Evolutionary conservation across 2,329 filamentous ascomycete genomes (phyloP).

Genomic region (Cladorrhinum sp.): DNA sequence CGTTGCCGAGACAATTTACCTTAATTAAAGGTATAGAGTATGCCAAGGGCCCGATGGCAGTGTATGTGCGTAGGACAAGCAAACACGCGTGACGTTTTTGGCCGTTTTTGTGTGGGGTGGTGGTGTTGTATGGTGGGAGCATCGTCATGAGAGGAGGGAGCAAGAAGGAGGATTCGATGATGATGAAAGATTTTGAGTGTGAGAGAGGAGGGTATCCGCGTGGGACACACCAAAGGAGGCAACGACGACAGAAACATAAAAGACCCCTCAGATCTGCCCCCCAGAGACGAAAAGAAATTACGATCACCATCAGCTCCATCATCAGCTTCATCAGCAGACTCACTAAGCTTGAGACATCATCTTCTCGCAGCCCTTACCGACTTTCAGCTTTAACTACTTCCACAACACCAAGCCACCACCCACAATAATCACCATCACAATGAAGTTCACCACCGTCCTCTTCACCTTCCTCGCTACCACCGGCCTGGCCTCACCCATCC

Average conservation of each 20-base stretch:
- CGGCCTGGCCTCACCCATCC: constrained; percentile 21
- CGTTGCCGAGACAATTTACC: constrained; percentile 8
- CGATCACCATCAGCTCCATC: neutral
- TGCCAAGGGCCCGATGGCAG: constrained; percentile 7
- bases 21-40: constrained; percentile 7
- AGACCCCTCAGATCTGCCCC: constrained; percentile 2
- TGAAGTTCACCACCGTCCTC: constrained; percentile 26
- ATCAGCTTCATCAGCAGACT: constrained; percentile 2
- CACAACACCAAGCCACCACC: neutral
- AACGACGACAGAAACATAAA: constrained; percentile 7
- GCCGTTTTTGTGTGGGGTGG: neutral
- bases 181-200: neutral
- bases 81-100: constrained; percentile 9
- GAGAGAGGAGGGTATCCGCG: neutral
- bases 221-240: neutral
- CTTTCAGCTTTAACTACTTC: neutral
- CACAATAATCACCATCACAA: constrained; percentile 15
- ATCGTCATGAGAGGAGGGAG: constrained; percentile 3
- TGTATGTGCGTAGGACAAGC: constrained; percentile 4
- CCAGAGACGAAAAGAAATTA: neutral
- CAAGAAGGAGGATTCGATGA: neutral
- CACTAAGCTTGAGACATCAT: neutral
- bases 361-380: neutral
- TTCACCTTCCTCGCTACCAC: constrained; percentile 20
- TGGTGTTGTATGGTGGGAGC: neutral